phyloP scores from a whole-genome alignment of 129 eudicot genomes.

The Pseudognaphalium luteoalbum region DNA sequence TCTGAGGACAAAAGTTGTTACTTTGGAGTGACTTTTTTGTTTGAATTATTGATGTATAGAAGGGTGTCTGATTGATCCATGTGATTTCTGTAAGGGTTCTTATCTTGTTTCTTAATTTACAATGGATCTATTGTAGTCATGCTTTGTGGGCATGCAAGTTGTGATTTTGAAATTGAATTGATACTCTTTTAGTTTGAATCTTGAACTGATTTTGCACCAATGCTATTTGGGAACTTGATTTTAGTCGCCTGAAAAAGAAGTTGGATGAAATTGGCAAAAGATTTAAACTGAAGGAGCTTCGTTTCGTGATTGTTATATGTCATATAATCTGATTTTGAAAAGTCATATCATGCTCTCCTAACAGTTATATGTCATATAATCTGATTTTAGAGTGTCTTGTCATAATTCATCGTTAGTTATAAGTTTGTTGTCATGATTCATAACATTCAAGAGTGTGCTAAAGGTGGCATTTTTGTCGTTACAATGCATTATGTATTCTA shows the following conservation, averaged over 20 bases:
- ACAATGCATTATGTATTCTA: not conserved
- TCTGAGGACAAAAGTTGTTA: not conserved
- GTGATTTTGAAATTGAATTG: not conserved
- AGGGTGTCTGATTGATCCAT: not conserved
- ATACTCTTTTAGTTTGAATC: not conserved
- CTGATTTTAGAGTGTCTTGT: not conserved
- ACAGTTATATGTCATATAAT: not conserved
- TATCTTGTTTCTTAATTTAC: not conserved
- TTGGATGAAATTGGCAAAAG: not conserved
- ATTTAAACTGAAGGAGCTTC: not conserved
- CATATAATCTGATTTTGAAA: not conserved
- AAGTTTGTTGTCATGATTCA: slow-evolving; percentile 4
- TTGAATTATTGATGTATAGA: not conserved
- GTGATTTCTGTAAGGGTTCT: not conserved
- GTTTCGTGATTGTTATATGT: not conserved
- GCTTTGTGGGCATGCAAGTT: not conserved
- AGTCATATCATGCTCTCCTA: not conserved
- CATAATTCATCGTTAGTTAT: not conserved
- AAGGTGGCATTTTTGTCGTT: not conserved
- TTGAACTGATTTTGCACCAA: not conserved
- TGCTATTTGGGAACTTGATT: slow-evolving; percentile 7
- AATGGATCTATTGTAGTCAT: not conserved
- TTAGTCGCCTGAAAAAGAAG: not conserved
- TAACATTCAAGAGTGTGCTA: not conserved
- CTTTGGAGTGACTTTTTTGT: not conserved